Conservation (phyloP, 1,139 yeast species). For the Scheffersomyces lignicola region DNA sequence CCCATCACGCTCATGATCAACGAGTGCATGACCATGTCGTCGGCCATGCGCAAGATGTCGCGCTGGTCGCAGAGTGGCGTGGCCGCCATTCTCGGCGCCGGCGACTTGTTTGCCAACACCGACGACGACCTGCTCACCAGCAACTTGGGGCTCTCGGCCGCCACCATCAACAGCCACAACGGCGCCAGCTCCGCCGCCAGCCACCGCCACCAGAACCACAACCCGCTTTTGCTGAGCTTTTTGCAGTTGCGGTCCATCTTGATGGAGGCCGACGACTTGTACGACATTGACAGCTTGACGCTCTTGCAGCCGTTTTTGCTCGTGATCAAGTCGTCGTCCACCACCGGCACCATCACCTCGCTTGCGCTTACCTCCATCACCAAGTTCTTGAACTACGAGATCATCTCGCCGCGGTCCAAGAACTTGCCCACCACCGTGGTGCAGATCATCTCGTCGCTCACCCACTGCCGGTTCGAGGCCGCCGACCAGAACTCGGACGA, state of each 20-base stretch:
- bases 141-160: conserved; percentile 25
- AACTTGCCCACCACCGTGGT: conserved; percentile 51
- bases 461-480: conserved; percentile 95
- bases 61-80: conserved; percentile 86
- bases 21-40: conserved; percentile 83
- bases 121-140: conserved; percentile 35
- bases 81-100: conserved; percentile 78
- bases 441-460: conserved; percentile 71
- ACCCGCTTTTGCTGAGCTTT: conserved; percentile 78
- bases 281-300: conserved; percentile 68
- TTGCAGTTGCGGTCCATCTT: conserved; percentile 74
- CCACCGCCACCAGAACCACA: conserved; percentile 24
- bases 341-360: conserved; percentile 84
- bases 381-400: conserved; percentile 67
- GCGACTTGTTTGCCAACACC: conserved; percentile 34
- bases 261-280: conserved; percentile 53
- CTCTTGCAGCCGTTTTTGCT: conserved; percentile 83
- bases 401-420: conserved; percentile 46
- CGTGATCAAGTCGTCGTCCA: conserved; percentile 81
- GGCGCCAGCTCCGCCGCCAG: conserved; percentile 7
- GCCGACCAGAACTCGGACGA: conserved; percentile 93
- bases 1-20: conserved; percentile 82
- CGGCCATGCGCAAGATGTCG: conserved; percentile 87
- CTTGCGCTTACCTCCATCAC: conserved; percentile 76
- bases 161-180: conserved; percentile 11